Evolutionary conservation across 805 yeast genomes (phyloP).

Genomic region (Myxozyma monticola): DNA sequence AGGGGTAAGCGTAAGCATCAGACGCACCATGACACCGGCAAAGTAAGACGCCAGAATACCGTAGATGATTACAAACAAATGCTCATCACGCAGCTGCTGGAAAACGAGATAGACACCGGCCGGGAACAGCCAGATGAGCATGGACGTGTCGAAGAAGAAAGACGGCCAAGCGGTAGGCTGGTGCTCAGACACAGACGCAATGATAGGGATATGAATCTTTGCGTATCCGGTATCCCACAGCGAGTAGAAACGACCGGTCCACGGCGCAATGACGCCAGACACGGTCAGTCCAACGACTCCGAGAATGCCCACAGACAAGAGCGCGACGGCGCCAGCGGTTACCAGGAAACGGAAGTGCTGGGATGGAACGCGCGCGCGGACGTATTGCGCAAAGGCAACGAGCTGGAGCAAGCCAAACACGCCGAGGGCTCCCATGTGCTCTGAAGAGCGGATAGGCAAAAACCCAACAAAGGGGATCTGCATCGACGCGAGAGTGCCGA

Average conservation of each 20-base stretch:
- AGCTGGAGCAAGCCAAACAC: constrained; percentile 93
- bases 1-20: constrained; percentile 96
- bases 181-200: constrained; percentile 98
- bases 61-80: constrained; percentile 87
- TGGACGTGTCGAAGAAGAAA: constrained; percentile 88
- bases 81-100: constrained; percentile 87
- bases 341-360: constrained; percentile 71
- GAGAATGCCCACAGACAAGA: constrained; percentile 62
- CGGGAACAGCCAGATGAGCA: constrained; percentile 97
- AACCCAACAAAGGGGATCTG: constrained; percentile 99
- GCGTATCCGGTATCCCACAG: constrained; percentile 98
- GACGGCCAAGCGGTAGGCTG: constrained; percentile 99
- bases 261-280: constrained; percentile 93
- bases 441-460: constrained; percentile 93
- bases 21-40: constrained; percentile 98
- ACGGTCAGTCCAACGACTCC: constrained; percentile 81
- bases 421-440: constrained; percentile 98
- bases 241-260: constrained; percentile 99
- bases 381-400: constrained; percentile 80
- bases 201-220: constrained; percentile 95
- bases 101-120: constrained; percentile 91
- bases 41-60: constrained; percentile 93
- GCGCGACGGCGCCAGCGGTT: constrained; percentile 47
- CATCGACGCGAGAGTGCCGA: constrained; percentile 98
- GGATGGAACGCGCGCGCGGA: constrained; percentile 70